These are phyloP conservation scores for Corchorus capsularis DNA, from an alignment of 345 rosid genomes.

Conservation along the genomic window DNA sequence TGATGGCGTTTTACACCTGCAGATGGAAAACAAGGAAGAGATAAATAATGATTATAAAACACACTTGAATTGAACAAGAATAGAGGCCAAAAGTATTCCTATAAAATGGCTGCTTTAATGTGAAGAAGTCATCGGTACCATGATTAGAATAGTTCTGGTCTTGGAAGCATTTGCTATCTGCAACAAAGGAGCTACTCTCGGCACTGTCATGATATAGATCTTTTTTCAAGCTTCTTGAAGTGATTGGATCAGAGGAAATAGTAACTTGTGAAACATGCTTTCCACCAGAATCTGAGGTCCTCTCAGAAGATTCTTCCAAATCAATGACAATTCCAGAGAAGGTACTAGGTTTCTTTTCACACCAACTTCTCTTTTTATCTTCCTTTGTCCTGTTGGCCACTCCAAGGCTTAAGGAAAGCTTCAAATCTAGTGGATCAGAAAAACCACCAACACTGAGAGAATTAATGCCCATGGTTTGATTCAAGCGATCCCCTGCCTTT, in stretches of 20 bases:
- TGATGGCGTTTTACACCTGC: constrained; percentile 30
- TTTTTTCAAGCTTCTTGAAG: constrained; percentile 24
- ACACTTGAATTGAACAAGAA: constrained; percentile 13
- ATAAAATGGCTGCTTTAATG: background rate
- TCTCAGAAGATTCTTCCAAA: constrained; percentile 38
- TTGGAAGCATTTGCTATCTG: constrained; percentile 23
- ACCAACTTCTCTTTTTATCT: constrained; percentile 14
- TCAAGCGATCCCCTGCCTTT: constrained; percentile 16
- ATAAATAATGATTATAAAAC: constrained; percentile 2
- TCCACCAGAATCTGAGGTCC: constrained; percentile 14
- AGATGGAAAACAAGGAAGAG: constrained; percentile 7
- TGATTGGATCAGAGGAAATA: constrained; percentile 22
- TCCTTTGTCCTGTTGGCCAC: constrained; percentile 21
- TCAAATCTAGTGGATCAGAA: constrained; percentile 33
- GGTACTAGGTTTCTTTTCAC: constrained; percentile 23
- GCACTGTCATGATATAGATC: constrained; percentile 22
- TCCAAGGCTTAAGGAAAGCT: constrained; percentile 43
- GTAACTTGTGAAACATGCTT: constrained; percentile 24
- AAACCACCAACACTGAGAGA: constrained; percentile 1
- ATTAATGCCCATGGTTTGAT: background rate
- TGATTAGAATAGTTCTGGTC: constrained; percentile 23
- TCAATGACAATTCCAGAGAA: constrained; percentile 28
- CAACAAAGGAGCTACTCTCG: constrained; percentile 20
- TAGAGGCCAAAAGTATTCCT: background rate
- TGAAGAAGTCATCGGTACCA: constrained; percentile 27